Evolutionary conservation across 495 filamentous ascomycete species (phyloP).

Genomic region (Cladorrhinum samala): DNA sequence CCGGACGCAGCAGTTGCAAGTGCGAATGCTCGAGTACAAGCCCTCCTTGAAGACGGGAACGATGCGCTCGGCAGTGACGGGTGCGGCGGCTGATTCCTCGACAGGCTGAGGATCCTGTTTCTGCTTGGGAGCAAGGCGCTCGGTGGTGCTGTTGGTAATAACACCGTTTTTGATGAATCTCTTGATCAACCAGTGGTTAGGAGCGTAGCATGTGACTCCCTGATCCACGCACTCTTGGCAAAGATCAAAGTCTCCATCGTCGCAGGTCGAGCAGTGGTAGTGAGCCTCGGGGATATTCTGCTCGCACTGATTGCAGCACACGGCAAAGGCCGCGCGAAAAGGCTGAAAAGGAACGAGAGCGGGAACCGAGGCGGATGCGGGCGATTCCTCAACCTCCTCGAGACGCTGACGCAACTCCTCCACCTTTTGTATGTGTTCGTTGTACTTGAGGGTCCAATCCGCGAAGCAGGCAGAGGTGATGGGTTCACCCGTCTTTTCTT

Average conservation of each 20-base stretch:
- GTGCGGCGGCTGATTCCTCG: slow-evolving; percentile 14
- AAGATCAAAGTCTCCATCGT: slow-evolving; percentile 90
- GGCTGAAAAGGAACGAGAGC: not conserved
- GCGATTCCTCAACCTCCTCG: not conserved
- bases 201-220: slow-evolving; percentile 68
- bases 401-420: too few species aligned
- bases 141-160: slow-evolving; percentile 78
- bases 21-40: slow-evolving; percentile 49
- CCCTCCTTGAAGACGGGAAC: slow-evolving; percentile 21
- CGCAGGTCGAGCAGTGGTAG: slow-evolving; percentile 91
- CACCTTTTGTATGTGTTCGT: too few species aligned
- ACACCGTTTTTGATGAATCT: slow-evolving; percentile 69
- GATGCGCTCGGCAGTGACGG: slow-evolving; percentile 13
- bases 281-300: slow-evolving; percentile 69
- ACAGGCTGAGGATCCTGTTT: slow-evolving; percentile 18
- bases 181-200: slow-evolving; percentile 91
- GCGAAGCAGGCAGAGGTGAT: too few species aligned
- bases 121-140: slow-evolving; percentile 62
- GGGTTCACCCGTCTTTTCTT: too few species aligned
- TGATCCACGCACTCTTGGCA: slow-evolving; percentile 71
- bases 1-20: slow-evolving; percentile 87
- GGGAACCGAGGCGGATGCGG: too few species aligned
- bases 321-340: slow-evolving; percentile 40
- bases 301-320: slow-evolving; percentile 92
- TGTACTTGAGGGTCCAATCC: too few species aligned